Conservation (phyloP, 2,329 filamentous ascomycete genomes). For the Trichophyton rubrum region DNA sequence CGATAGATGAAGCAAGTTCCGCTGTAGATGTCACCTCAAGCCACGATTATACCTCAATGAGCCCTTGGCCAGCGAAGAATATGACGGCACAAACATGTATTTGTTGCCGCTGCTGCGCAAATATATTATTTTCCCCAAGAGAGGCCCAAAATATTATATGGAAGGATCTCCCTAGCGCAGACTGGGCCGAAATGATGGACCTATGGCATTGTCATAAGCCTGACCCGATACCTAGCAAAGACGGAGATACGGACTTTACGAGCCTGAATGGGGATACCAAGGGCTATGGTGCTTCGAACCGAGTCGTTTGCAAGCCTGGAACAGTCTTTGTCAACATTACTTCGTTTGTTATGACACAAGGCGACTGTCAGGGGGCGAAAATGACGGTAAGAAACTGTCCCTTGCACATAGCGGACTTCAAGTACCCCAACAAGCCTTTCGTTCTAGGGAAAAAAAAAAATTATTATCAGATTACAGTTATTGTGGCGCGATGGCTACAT, state of each 20-base stretch:
- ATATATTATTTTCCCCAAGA: conserved; percentile 19
- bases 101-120: conserved; percentile 28
- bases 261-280: conserved; percentile 45
- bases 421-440: not conserved
- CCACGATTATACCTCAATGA: conserved; percentile 21
- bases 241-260: conserved; percentile 22
- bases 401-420: conserved; percentile 1
- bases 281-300: conserved; percentile 73
- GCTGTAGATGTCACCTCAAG: not conserved
- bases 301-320: conserved; percentile 52
- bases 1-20: conserved; percentile 32
- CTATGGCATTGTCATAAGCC: conserved; percentile 99
- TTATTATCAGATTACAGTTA: no score
- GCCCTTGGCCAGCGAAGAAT: conserved; percentile 29
- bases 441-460: not conserved
- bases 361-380: conserved; percentile 47
- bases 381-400: conserved; percentile 23
- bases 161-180: conserved; percentile 91
- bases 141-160: conserved; percentile 42
- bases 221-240: conserved; percentile 21
- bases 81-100: conserved; percentile 24
- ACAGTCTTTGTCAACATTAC: conserved; percentile 71
- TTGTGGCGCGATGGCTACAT: no score
- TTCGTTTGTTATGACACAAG: conserved; percentile 57
- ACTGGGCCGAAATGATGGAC: conserved; percentile 99